phyloP scores from a whole-genome alignment of 352 stramenopile species.

The Globisporangium cederbergense region DNA sequence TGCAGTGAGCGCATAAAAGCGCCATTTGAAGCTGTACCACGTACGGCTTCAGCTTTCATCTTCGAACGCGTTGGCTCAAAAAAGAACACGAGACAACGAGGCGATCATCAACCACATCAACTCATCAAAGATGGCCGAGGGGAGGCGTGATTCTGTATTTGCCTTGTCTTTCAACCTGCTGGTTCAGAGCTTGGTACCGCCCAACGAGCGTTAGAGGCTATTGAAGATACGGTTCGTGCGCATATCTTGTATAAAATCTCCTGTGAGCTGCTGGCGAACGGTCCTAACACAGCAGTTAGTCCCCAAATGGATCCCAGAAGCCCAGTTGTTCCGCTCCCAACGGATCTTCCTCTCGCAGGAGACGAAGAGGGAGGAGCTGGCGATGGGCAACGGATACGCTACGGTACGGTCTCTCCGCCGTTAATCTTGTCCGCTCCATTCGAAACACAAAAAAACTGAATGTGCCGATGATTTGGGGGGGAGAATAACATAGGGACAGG shows the following conservation, averaged over 20 bases:
- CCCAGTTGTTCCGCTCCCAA: neutral
- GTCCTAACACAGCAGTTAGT: too few species aligned
- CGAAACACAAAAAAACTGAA: neutral
- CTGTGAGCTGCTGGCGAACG: neutral
- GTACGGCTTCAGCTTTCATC: slow-evolving; percentile 1
- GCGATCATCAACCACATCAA: neutral
- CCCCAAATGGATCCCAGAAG: too few species aligned
- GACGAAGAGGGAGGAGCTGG: neutral
- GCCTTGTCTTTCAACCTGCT: too few species aligned
- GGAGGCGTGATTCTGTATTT: neutral
- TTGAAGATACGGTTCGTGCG: too few species aligned
- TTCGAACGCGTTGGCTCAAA: slow-evolving; percentile 5
- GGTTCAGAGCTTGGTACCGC: neutral
- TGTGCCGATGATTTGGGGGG: too few species aligned
- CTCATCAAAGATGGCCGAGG: neutral
- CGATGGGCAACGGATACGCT: too few species aligned
- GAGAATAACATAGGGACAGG: too few species aligned
- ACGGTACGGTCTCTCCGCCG: too few species aligned
- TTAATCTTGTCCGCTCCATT: too few species aligned
- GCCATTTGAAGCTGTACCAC: neutral
- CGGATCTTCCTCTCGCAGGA: neutral
- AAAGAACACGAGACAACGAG: neutral
- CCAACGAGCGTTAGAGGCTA: neutral
- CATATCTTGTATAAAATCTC: too few species aligned
- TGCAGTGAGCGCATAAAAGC: neutral